phyloP scores from a whole-genome alignment of 2,329 filamentous ascomycete genomes.

The Scedosporium aurantiacum region DNA sequence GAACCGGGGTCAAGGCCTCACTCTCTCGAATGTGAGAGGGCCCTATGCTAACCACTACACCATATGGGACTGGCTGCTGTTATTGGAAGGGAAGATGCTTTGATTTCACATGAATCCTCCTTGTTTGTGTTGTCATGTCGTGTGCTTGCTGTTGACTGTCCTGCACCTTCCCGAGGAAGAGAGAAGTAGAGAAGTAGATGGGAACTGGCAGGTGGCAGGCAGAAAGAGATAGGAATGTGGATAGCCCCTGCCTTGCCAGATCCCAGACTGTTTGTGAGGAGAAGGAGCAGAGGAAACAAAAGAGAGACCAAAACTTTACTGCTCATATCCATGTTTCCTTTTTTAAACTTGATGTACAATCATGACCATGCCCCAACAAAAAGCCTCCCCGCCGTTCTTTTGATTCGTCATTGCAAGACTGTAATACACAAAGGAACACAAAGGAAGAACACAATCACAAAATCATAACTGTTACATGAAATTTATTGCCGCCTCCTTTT shows the following conservation, averaged over 20 bases:
- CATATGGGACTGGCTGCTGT: neutral
- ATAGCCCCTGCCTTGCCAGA: neutral
- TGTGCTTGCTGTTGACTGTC: neutral
- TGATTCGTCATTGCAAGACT: neutral
- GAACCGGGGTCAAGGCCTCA: slow-evolving; percentile 6
- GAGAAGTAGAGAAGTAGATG: too few species aligned
- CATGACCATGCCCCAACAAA: neutral
- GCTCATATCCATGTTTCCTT: neutral
- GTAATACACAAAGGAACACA: neutral
- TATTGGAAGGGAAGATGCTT: neutral
- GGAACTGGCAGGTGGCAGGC: too few species aligned
- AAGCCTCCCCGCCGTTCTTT: neutral
- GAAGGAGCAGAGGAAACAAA: neutral
- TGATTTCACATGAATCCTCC: neutral
- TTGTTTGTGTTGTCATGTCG: neutral
- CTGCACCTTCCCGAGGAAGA: neutral
- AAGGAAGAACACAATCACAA: neutral
- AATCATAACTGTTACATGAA: too few species aligned
- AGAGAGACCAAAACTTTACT: neutral
- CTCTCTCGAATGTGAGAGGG: neutral
- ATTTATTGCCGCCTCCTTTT: neutral
- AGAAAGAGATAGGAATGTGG: neutral
- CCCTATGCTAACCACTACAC: slow-evolving; percentile 7
- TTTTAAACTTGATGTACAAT: neutral
- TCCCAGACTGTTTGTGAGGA: neutral